These are phyloP conservation scores for Citrus maxima DNA, from an alignment of 345 rosid genomes.

Conservation along the genomic window DNA sequence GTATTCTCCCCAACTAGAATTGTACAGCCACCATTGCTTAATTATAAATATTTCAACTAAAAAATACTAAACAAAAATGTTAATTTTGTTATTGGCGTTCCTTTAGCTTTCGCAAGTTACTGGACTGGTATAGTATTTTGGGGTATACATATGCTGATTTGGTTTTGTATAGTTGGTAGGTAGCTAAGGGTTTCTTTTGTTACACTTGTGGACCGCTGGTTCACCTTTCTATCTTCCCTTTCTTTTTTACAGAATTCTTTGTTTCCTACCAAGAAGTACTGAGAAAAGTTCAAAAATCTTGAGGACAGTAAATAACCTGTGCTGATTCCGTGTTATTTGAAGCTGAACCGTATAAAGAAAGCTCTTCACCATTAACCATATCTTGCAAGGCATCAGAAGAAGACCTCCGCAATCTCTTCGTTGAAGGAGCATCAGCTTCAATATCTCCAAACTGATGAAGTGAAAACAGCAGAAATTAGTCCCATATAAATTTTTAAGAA, in stretches of 20 bases:
- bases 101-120: neutral
- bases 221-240: neutral
- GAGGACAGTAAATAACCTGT: conserved; percentile 51
- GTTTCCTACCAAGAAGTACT: neutral
- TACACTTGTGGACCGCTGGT: neutral
- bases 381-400: conserved; percentile 91
- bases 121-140: neutral
- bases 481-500: neutral
- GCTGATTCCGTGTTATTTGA: conserved; percentile 76
- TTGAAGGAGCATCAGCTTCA: conserved; percentile 71
- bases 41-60: neutral
- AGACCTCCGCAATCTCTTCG: conserved; percentile 75
- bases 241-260: neutral
- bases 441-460: conserved; percentile 80
- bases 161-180: neutral
- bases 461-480: neutral
- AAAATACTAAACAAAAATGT: too few species aligned
- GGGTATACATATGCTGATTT: neutral
- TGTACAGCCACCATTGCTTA: neutral
- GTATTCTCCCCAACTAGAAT: neutral
- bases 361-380: conserved; percentile 86
- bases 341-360: conserved; percentile 74
- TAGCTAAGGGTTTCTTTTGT: neutral
- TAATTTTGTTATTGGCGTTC: neutral
- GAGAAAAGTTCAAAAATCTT: neutral